Percentiles rank a stretch among this genome's conserved stretches.
phyloP scores from a whole-genome alignment of 805 yeast genomes.

The Yamadazyma philogaea region DNA sequence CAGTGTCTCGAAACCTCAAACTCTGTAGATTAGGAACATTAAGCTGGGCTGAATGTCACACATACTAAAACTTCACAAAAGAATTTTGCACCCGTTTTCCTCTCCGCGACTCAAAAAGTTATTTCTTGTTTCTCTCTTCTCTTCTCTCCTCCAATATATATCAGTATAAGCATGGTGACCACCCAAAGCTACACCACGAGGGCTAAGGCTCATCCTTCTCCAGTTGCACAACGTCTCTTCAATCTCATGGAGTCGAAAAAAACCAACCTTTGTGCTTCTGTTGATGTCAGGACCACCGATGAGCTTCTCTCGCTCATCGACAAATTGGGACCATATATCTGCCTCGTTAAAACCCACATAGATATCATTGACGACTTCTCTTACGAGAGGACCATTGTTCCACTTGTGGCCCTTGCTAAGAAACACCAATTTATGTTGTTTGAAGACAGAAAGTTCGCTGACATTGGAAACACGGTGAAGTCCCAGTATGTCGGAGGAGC shows the following conservation, averaged over 20 bases:
- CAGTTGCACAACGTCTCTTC: constrained; percentile 75
- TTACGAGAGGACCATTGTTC: constrained; percentile 73
- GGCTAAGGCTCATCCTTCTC: constrained; percentile 68
- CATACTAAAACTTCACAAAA: neutral
- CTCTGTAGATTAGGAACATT: neutral
- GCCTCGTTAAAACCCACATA: constrained; percentile 90
- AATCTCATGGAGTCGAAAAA: constrained; percentile 73
- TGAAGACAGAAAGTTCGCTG: constrained; percentile 98
- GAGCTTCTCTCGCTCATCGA: constrained; percentile 76
- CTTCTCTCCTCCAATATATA: neutral
- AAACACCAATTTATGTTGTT: constrained; percentile 88
- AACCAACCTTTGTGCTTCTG: constrained; percentile 90
- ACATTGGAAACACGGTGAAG: constrained; percentile 96
- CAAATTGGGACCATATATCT: constrained; percentile 83
- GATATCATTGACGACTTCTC: constrained; percentile 90
- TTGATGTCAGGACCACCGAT: constrained; percentile 78
- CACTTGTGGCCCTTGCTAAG: constrained; percentile 66
- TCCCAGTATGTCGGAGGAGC: constrained; percentile 90
- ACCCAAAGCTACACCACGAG: constrained; percentile 57
- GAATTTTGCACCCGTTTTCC: constrained; percentile 1
- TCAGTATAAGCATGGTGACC: constrained; percentile 18
- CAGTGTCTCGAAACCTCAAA: neutral
- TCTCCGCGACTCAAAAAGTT: constrained; percentile 1
- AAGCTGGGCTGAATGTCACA: neutral
- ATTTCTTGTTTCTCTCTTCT: neutral